phyloP scores from a whole-genome alignment of 441 rosid species.

The Mallotus repandus region DNA sequence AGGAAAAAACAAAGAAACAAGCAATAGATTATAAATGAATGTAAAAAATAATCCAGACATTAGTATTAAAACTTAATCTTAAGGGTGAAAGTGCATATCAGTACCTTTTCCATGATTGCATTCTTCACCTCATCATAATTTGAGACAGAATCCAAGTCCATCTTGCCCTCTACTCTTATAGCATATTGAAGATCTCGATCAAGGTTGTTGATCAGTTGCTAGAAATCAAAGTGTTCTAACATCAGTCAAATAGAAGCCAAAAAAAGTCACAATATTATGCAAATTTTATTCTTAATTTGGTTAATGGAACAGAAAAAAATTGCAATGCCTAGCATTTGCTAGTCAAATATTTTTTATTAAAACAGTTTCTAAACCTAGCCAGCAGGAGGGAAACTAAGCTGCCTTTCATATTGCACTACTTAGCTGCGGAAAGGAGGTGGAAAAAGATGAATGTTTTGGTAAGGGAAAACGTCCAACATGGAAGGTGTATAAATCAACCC shows the following conservation, averaged over 20 bases:
- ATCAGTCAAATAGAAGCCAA: constrained; percentile 30
- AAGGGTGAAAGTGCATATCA: constrained; percentile 24
- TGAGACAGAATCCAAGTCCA: constrained; percentile 76
- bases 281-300: neutral
- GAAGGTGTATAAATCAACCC: too few relatives aligned
- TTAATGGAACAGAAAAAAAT: too few relatives aligned
- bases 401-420: too few relatives aligned
- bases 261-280: neutral
- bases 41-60: constrained; percentile 20
- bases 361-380: too few relatives aligned
- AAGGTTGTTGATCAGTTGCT: constrained; percentile 90
- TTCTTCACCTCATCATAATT: constrained; percentile 93
- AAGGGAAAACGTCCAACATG: too few relatives aligned
- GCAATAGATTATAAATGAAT: constrained; percentile 10
- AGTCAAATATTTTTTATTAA: too few relatives aligned
- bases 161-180: constrained; percentile 92
- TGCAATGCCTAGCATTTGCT: too few relatives aligned
- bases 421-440: too few relatives aligned
- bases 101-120: constrained; percentile 77
- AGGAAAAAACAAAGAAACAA: constrained; percentile 13
- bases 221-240: constrained; percentile 37
- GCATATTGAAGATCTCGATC: constrained; percentile 97
- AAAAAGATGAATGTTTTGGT: too few relatives aligned
- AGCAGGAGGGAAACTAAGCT: too few relatives aligned
- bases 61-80: constrained; percentile 18